A percentile compares a stretch with the other conserved stretches of the same genome.
These are phyloP conservation scores for Ascochyta pisi DNA, from an alignment of 2,329 filamentous ascomycete species.

Conservation along the genomic window DNA sequence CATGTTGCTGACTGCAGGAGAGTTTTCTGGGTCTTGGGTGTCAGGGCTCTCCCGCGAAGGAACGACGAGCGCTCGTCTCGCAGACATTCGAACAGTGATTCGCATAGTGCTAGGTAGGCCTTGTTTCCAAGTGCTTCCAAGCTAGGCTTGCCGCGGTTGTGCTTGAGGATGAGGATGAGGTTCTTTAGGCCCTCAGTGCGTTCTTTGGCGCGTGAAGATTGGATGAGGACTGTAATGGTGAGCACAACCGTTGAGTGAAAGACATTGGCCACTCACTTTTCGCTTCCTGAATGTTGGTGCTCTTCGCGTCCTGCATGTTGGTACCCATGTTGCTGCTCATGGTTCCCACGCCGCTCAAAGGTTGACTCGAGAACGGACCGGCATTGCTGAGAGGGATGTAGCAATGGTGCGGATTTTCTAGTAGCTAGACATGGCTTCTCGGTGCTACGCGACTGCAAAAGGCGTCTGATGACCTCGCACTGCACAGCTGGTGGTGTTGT, in stretches of 20 bases:
- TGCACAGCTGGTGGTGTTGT: conserved; percentile 9
- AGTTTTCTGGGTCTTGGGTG: conserved; percentile 51
- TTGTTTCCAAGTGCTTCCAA: conserved; percentile 69
- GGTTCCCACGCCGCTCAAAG: conserved; percentile 13
- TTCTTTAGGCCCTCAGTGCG: conserved; percentile 61
- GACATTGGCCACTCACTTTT: conserved; percentile 34
- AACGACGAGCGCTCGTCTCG: conserved; percentile 71
- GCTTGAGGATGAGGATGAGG: conserved; percentile 62
- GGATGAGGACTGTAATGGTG: conserved; percentile 38
- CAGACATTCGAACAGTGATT: conserved; percentile 76
- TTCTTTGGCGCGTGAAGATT: conserved; percentile 46
- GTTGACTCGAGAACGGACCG: conserved; percentile 3
- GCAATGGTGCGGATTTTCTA: background rate
- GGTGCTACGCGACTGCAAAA: conserved; percentile 6
- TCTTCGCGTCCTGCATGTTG: conserved; percentile 46
- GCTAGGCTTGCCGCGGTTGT: conserved; percentile 56
- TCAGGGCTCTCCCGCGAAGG: conserved; percentile 57
- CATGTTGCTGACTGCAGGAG: conserved; percentile 74
- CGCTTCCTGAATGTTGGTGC: conserved; percentile 46
- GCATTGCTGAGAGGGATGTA: conserved; percentile 17
- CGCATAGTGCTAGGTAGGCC: conserved; percentile 81
- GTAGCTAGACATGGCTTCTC: background rate
- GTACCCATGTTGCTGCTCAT: conserved; percentile 34
- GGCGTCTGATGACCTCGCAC: background rate
- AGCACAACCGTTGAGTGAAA: conserved; percentile 7